Evolutionary conservation across 164 flowering plant genomes (phyloP), one percentile per base, ranked within the genome.

Genomic region (Chimonanthus praecox): DNA sequence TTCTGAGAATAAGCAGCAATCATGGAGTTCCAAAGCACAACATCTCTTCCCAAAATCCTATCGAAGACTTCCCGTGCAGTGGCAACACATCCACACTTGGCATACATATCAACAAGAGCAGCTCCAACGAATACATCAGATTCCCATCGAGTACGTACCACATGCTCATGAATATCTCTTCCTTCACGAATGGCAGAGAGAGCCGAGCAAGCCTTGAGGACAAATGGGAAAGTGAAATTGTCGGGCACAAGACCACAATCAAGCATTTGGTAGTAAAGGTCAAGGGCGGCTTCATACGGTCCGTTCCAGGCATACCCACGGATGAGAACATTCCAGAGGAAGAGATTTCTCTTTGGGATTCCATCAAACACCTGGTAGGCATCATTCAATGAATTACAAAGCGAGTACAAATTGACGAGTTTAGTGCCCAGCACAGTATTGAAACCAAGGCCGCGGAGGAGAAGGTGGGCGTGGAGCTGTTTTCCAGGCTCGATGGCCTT

Each of bases 271-370:
- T 66, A 66, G 60, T 71, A 76, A 58, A 71, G 71, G 10, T 48
- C 20, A 13, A 75, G 15, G 50, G 78, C 78, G 13, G 8, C 78
- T 65, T 71, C 74, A 8, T 69, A 21, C 46, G 78, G 78, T 4
- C 78, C 78, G 47, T 75, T 75, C 78, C 78, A 75, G 61, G 78
- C 78, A 58, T 71, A 75, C 65, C 74, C 74, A 44, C 78, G 69
- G 13, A 76, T 71, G n/a, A 76, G 63, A 10, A 71, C 74, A 58
- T 76, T 76, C 78, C 74, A 76, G 5, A 71, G 66, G 66, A 71
- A 76, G 71, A 76, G 11, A 50, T 64, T 76, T 54, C 63, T 10
- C 33, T 76, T 71, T 5, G 78, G 73, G 20, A 76, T 76, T 76
- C 16, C 58, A 48, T 76, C 78, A n/a, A 76, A 76, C 74, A 76